Base-by-base conservation (phyloP, 148 eudicot genomes). In the Arbutus unedo region DNA sequence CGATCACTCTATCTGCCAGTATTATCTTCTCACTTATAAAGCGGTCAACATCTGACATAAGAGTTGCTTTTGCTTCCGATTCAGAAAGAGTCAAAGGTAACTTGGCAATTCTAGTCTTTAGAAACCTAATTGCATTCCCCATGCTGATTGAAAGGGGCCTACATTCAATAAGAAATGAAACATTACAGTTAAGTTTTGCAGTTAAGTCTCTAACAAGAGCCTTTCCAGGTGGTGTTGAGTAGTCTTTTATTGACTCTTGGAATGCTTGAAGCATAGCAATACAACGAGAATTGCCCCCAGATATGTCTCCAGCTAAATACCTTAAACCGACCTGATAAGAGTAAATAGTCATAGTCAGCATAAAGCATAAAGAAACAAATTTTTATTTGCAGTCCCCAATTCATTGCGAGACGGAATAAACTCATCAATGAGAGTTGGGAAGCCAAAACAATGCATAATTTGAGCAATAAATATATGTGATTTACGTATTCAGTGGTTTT, bases 221-320 rank as follows among this genome's bases (percentile, higher is more conserved):
- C 85, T 93, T 97, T 86, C 93, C 93, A 0, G 95, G 91, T 16
- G 98, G 99, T 14, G 97, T 92, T 51, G 93, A 84, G 87, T 97
- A 97, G 79, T 93, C 98, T 60, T 84, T 91, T 74, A 97, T 94
- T 3, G 97, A 90, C 82, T 97, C 96, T 78, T 93, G 96, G 70
- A 97, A 94, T 89, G 97, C 97, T 91, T 92, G 90, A 88, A 97
- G 98, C 99, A 97, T 94, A 56, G 99, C 96, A 80, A 94, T 97
- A 79, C 99, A 97, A 54, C 98, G 98, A 50, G 98, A 95, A 90
- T 94, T 94, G 76, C 98, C 96, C 80, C 98, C 96, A 76, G 93
- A 97, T 71, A 94, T 90, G 84, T 94, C 96, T 64, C 99, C 99
- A 84, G 95, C 89, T 82, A 97, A 81, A 84, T 91, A 97, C 59